Base-by-base conservation (phyloP, 495 filamentous ascomycete species). In the Extremus antarcticus region DNA sequence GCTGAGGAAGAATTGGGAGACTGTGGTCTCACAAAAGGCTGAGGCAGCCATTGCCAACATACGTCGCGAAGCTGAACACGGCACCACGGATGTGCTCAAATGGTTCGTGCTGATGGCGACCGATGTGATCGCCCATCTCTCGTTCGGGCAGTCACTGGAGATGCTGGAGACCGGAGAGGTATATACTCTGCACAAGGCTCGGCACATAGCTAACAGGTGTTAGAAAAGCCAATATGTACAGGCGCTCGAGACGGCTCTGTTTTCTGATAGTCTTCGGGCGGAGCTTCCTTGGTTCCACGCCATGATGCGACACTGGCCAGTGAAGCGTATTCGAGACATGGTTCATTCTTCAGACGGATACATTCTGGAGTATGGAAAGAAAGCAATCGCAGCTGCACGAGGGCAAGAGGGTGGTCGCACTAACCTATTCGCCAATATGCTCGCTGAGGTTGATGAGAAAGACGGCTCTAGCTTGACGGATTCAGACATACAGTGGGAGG, bases 51-150 rank as follows among this genome's bases (percentile, higher is more conserved):
- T 62, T 20, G 10, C 25, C 17, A 35, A 49, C 13, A 64, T 62
- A 16, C 17, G 50, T 22, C 24, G 43, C 23, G 52, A 58, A n/a
- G 51, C 46, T 1, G 19, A 22, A 16, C 25, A 13, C 4, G 45
- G 54, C 15, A n/a, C 38, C 3, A 69, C 62, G 0, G 78, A 83
- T 63, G 64, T 83, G 0, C 70, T 71, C 49, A 76, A 77, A 53
- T 83, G 80, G 80, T 78, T 69, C 66, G 53, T 74, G 20, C 78
- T 79, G 47, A 73, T 83, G 74, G 67, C 76, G 9, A 74, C 75
- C 0, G 81, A 83, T 51, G 68, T 81, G 3, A 76, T 80, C 43
- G 72, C 72, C 1, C 69, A 79, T 19, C 63, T 83, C 16, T 74
- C 68, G 15, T 84, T 83, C 63, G 80, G 81, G 0, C 75, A 80